These are phyloP conservation scores for Tuber brumale DNA, from an alignment of 495 filamentous ascomycete genomes.

Conservation along the genomic window DNA sequence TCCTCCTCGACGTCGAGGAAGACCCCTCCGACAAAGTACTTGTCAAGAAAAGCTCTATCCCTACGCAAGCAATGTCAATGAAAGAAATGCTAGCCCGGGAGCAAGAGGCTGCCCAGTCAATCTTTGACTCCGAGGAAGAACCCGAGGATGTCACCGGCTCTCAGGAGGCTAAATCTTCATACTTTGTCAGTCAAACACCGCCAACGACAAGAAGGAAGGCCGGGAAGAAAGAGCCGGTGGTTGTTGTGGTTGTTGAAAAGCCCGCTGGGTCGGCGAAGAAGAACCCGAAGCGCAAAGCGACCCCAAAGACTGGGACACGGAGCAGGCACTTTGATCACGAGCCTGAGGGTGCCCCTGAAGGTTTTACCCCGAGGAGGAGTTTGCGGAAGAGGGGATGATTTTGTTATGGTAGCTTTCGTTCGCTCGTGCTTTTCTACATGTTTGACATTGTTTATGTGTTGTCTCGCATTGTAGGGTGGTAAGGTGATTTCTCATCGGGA, in stretches of 20 bases:
- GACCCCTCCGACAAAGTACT: not conserved
- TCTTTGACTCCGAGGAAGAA: slow-evolving; percentile 5
- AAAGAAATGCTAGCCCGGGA: slow-evolving; percentile 13
- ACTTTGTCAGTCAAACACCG: slow-evolving; percentile 1
- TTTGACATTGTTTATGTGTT: not conserved
- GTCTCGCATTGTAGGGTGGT: not conserved
- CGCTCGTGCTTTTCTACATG: not conserved
- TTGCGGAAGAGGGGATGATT: not conserved
- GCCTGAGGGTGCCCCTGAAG: not conserved
- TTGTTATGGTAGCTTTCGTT: not conserved
- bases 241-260: slow-evolving; percentile 8
- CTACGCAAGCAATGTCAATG: slow-evolving; percentile 8
- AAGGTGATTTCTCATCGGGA: not conserved
- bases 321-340: slow-evolving; percentile 17
- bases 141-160: not conserved
- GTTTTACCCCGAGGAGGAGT: slow-evolving; percentile 1
- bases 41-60: not conserved
- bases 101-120: not conserved
- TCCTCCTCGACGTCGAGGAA: slow-evolving; percentile 22
- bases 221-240: slow-evolving; percentile 10
- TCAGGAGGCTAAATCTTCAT: slow-evolving; percentile 8
- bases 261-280: slow-evolving; percentile 9
- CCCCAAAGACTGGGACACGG: slow-evolving; percentile 33
- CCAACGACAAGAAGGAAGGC: not conserved
- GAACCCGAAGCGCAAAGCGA: slow-evolving; percentile 36